Conservation (phyloP, 352 stramenopile species). For the Pythium biforme region DNA sequence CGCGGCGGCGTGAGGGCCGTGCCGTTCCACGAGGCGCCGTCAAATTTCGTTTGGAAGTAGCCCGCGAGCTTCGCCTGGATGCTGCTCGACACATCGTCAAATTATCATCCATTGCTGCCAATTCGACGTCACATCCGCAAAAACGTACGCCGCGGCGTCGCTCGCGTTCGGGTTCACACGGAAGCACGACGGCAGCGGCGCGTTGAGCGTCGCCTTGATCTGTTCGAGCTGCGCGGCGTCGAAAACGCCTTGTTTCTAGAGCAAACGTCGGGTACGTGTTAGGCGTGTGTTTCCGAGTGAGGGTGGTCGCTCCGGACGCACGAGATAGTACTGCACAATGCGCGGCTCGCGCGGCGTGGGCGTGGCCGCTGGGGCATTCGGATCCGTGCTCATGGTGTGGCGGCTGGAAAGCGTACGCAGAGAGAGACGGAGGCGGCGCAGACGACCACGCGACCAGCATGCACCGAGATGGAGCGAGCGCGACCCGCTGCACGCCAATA, state of each 20-base stretch:
- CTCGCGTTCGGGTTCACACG: slow-evolving; percentile 53
- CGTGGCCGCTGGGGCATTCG: background rate
- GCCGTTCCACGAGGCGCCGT: slow-evolving; percentile 29
- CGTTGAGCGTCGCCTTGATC: slow-evolving; percentile 50
- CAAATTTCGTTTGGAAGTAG: slow-evolving; percentile 48
- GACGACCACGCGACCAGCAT: too few species aligned
- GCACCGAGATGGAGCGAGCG: too few species aligned
- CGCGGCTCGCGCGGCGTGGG: slow-evolving; percentile 9
- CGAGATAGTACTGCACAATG: slow-evolving; percentile 74
- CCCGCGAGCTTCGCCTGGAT: slow-evolving; percentile 50
- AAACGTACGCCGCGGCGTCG: slow-evolving; percentile 28
- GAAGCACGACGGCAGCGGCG: slow-evolving; percentile 68
- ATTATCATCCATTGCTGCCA: too few species aligned
- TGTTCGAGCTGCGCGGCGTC: slow-evolving; percentile 33
- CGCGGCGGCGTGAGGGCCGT: slow-evolving; percentile 37
- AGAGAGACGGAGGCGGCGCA: too few species aligned
- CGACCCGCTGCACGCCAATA: too few species aligned
- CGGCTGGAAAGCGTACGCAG: too few species aligned
- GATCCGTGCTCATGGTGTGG: background rate
- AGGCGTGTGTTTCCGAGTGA: too few species aligned
- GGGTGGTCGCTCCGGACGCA: slow-evolving; percentile 16
- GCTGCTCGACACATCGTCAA: slow-evolving; percentile 11
- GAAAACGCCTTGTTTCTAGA: slow-evolving; percentile 65
- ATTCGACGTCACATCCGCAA: too few species aligned
- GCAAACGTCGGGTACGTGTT: background rate